Evolutionary conservation across 139 green algal genomes (phyloP).

Genomic region (Volvox africanus): DNA sequence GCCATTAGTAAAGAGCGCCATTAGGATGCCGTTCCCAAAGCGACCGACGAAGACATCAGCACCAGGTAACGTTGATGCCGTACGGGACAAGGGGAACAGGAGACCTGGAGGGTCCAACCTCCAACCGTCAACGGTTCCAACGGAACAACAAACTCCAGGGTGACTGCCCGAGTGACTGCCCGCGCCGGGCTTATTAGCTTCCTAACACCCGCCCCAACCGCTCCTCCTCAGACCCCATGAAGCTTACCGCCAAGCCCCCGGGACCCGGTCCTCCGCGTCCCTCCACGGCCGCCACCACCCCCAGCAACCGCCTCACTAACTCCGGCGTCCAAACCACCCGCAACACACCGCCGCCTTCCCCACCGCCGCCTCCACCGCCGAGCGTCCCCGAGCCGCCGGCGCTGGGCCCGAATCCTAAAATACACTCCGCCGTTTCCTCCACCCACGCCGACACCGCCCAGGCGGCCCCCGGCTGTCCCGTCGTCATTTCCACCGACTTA

Average conservation of each 20-base stretch:
- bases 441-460: constrained; percentile 45
- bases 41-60: no score
- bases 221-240: constrained; percentile 50
- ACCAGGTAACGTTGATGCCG: no score
- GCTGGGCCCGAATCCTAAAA: constrained; percentile 24
- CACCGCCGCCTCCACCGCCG: background rate
- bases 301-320: constrained; percentile 42
- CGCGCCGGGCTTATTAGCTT: background rate
- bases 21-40: no score
- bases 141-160: no score
- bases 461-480: background rate
- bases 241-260: background rate
- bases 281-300: constrained; percentile 16
- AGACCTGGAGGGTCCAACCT: no score
- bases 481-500: constrained; percentile 34
- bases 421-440: constrained; percentile 40
- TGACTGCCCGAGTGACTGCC: no score
- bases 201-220: constrained; percentile 32
- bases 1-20: no score
- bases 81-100: no score
- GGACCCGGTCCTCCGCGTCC: background rate
- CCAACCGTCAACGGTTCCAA: no score
- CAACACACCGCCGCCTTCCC: constrained; percentile 2
- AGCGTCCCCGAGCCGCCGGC: background rate
- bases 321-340: constrained; percentile 43